A percentile compares a stretch with the other conserved stretches of the same genome.
These are phyloP conservation scores for Arthroderma sp. DNA, from an alignment of 2,329 filamentous ascomycete species.

Conservation along the genomic window DNA sequence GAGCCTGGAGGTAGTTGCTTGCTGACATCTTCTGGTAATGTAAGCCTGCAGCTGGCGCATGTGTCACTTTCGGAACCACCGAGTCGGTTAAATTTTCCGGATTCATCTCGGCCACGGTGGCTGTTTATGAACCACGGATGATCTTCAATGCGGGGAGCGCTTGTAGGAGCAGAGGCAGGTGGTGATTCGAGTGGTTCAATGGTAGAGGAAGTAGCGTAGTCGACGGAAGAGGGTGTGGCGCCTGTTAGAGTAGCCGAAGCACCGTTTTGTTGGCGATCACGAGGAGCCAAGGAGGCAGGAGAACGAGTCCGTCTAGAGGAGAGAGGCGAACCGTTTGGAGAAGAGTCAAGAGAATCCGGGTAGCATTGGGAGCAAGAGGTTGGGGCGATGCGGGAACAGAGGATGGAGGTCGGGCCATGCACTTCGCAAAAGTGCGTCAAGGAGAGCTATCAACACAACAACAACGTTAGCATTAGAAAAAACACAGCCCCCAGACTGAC, in stretches of 20 bases:
- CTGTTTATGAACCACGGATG: slow-evolving; percentile 39
- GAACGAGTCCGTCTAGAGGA: slow-evolving; percentile 16
- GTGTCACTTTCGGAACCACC: slow-evolving; percentile 36
- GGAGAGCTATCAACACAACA: slow-evolving; percentile 35
- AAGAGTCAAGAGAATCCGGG: slow-evolving; percentile 25
- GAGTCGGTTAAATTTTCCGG: slow-evolving; percentile 32
- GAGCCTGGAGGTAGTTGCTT: slow-evolving; percentile 41
- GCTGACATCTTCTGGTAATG: slow-evolving; percentile 41
- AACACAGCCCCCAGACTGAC: background rate
- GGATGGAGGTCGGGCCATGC: slow-evolving; percentile 49
- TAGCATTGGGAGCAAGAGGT: slow-evolving; percentile 42
- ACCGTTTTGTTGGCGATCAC: slow-evolving; percentile 8
- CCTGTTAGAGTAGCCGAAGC: background rate
- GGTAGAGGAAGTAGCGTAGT: slow-evolving; percentile 5
- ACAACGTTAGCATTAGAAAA: background rate
- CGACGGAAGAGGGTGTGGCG: slow-evolving; percentile 7
- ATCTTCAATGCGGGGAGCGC: slow-evolving; percentile 28
- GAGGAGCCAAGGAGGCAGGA: slow-evolving; percentile 1
- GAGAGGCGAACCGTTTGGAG: slow-evolving; percentile 29
- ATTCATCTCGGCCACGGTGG: slow-evolving; percentile 28
- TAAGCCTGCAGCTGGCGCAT: slow-evolving; percentile 46
- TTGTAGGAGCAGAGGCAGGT: slow-evolving; percentile 9
- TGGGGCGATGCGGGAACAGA: slow-evolving; percentile 46
- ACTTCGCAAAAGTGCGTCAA: slow-evolving; percentile 51
- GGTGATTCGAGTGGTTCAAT: slow-evolving; percentile 13